Base-by-base conservation (phyloP, 2,329 filamentous ascomycete species). In the Rutstroemia sp. region DNA sequence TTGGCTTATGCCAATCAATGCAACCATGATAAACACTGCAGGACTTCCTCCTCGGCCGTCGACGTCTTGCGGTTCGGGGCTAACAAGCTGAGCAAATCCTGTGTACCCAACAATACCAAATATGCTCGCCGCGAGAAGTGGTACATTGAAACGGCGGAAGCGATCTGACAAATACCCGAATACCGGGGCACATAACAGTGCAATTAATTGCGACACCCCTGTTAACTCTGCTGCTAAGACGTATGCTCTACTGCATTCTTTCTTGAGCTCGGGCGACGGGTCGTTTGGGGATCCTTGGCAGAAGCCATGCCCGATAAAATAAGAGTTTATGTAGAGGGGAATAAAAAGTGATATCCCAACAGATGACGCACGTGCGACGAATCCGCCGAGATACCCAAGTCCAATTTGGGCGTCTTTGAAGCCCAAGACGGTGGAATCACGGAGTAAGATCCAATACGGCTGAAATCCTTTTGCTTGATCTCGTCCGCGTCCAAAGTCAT, bases 301-400 rank as follows among this genome's bases (percentile, higher is more conserved):
- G 62, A 88, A 86, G 2, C 90, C 92, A 53, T 87, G 86, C 49
- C 77, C 76, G 61, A 92, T 88, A 71, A 92, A 97, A 71, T 89
- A 96, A 23, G 89, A 86, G 69, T 97, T 97, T 65, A 96, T 84
- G 68, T 88, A 95, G 2, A 99, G 80, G 0, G 94, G 94, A 54
- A 99, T 88, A 73, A 97, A 99, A 5, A 97, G 81, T 0, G 90
- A 95, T 62, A 99, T 95, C 52, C 89, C 92, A 5, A 99, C 94
- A 0, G 91, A 96, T 0, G 92, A 96, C 7, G 94, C 92, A 56
- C 94, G 84, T 9, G 92, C 92, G 2, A 99, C 92, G 66, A 97
- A 96, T 1, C 94, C 94, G 60, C 92, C 94, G 0, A 97, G 75
- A 67, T 97, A 99, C 27, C 88, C 92, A 0, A 97, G 78, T 17